Evolutionary conservation across 768 basidiomycete genomes (phyloP).

Genomic region (Tricholoma saponaceum): DNA sequence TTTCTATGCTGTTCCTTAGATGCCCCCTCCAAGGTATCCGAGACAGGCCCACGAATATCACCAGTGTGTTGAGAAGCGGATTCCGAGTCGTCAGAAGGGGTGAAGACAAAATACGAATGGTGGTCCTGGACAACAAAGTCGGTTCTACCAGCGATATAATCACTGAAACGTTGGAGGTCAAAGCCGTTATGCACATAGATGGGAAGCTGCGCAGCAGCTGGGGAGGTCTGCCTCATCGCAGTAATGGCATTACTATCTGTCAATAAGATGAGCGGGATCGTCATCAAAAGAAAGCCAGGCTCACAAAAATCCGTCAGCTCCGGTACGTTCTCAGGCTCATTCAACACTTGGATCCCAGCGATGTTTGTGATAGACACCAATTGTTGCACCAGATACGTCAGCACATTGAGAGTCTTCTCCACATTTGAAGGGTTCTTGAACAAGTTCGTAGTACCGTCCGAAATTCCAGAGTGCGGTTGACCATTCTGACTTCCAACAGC

Average conservation of each 20-base stretch:
- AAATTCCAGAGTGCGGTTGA: slow-evolving; percentile 67
- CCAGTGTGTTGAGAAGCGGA: slow-evolving; percentile 56
- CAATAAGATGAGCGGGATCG: slow-evolving; percentile 2
- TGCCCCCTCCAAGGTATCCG: slow-evolving; percentile 24
- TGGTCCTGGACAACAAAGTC: slow-evolving; percentile 74
- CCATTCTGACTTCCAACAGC: slow-evolving; percentile 77
- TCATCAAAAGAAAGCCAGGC: slow-evolving; percentile 18
- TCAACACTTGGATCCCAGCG: slow-evolving; percentile 59
- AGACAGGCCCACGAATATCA: slow-evolving; percentile 38
- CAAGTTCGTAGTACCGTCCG: slow-evolving; percentile 44
- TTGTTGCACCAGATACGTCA: slow-evolving; percentile 39
- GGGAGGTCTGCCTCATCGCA: slow-evolving; percentile 37
- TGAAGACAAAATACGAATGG: slow-evolving; percentile 71
- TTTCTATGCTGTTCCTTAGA: slow-evolving; percentile 32
- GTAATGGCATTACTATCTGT: slow-evolving; percentile 51
- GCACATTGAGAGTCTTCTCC: slow-evolving; percentile 47
- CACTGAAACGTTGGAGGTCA: slow-evolving; percentile 46
- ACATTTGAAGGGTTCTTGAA: slow-evolving; percentile 43
- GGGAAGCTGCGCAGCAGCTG: slow-evolving; percentile 42
- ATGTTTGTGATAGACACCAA: slow-evolving; percentile 46
- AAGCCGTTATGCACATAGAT: slow-evolving; percentile 72
- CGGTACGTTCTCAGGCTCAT: slow-evolving; percentile 50
- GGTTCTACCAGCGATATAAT: slow-evolving; percentile 41
- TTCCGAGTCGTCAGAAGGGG: slow-evolving; percentile 42
- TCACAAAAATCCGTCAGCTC: slow-evolving; percentile 43